phyloP scores from a whole-genome alignment of 2,329 filamentous ascomycete species.

The Scytalidium lignicola region DNA sequence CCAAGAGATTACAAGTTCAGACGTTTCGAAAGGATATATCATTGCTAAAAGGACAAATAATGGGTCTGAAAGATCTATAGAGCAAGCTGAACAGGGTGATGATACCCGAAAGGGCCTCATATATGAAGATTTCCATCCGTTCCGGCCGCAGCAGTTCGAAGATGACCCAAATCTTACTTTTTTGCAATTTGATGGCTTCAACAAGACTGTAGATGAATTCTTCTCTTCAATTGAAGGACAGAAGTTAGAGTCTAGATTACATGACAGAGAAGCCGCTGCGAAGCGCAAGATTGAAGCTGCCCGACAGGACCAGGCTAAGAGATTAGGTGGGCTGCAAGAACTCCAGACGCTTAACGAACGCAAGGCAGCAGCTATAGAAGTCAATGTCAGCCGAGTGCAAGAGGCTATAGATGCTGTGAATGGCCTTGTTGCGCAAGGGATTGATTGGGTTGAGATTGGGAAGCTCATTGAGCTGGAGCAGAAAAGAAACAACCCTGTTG shows the following conservation, averaged over 20 bases:
- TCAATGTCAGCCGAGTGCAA: constrained; percentile 84
- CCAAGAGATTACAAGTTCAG: constrained; percentile 60
- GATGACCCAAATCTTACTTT: constrained; percentile 61
- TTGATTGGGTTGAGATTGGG: constrained; percentile 95
- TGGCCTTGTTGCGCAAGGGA: constrained; percentile 83
- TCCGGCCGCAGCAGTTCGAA: constrained; percentile 75
- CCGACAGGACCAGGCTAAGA: constrained; percentile 74
- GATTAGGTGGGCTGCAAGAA: constrained; percentile 77
- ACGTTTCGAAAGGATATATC: constrained; percentile 76
- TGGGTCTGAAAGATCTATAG: constrained; percentile 19
- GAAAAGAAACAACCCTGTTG: constrained; percentile 74
- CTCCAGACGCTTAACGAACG: constrained; percentile 77
- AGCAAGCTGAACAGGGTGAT: constrained; percentile 29
- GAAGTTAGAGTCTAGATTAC: constrained; percentile 76
- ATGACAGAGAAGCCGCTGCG: constrained; percentile 75
- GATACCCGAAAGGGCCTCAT: constrained; percentile 45
- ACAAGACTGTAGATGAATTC: constrained; percentile 92
- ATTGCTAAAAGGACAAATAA: constrained; percentile 60
- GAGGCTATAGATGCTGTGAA: constrained; percentile 92
- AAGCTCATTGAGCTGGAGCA: constrained; percentile 86
- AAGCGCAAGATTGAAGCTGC: constrained; percentile 83
- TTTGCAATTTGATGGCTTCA: constrained; percentile 78
- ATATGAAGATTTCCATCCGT: constrained; percentile 95
- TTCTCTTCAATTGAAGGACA: constrained; percentile 96
- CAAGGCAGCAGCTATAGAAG: constrained; percentile 86